Evolutionary conservation across 2,329 filamentous ascomycete genomes (phyloP), one percentile per base, ranked within the genome.

Genomic region (Blastomyces silverae): DNA sequence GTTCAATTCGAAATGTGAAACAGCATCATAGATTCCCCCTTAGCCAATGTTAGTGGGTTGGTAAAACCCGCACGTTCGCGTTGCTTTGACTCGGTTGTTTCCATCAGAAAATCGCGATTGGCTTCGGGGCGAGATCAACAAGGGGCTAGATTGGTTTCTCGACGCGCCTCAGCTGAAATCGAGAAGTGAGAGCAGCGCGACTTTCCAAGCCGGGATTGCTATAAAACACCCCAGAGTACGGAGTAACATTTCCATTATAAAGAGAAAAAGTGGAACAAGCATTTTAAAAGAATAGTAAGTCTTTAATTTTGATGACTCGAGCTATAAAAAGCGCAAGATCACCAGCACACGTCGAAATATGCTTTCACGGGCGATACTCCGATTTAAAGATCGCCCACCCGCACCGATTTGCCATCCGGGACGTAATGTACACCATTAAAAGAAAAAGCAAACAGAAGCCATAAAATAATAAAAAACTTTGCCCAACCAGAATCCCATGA

Each of bases 401-500:
- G 75, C 77, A 77, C 78, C 76, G 75, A 77, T 76, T 53, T 74
- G 77, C 79, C 81, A 79, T 71, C 79, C 79, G 79, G 79, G 82
- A 81, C 81, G 81, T 84, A 85, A 84, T 85, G 79, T 85, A 85
- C 83, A 85, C 80, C 82, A 81, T 78, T 80, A 76, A 79, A 46
- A 20, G 5, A 17, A 53, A 53, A 52, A 53, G 17, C 15, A 80
- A 78, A 77, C 79, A 75, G 77, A 79, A 83, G 81, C 81, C 80
- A 80, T 81, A 37, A 37, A 10, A 37, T n/a, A n/a, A n/a, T n/a
- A 10, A 80, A 80, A 80, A 53, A 53, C 50, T 79, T 75, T 78
- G 75, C 76, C 79, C 79, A 84, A 84, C 86, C 87, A 80, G 86
- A 84, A 87, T 86, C 85, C 87, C 86, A 86, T 84, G 85, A 87